phyloP scores from a whole-genome alignment of 2,329 filamentous ascomycete species.

The Paramyrothecium sp. region DNA sequence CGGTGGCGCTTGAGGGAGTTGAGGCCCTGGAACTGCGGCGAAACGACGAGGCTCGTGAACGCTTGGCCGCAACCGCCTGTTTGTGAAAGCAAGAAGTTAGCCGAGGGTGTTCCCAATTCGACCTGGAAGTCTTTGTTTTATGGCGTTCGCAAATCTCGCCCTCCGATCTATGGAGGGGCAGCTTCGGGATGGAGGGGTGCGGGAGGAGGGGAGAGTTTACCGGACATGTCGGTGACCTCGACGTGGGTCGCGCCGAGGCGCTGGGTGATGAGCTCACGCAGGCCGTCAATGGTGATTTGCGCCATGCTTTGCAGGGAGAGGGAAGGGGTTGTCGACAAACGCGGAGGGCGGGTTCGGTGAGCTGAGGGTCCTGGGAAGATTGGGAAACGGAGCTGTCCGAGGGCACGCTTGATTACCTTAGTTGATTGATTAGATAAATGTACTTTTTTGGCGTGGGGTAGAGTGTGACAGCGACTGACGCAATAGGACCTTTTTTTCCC shows the following conservation, averaged over 20 bases:
- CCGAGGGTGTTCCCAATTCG: background rate
- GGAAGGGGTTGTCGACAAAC: too few relatives aligned
- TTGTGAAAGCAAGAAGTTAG: conserved; percentile 7
- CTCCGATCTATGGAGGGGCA: conserved; percentile 6
- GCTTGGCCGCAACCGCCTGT: conserved; percentile 61
- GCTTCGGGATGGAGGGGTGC: conserved; percentile 4
- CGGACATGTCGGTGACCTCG: conserved; percentile 88
- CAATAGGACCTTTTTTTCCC: background rate
- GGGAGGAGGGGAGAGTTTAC: conserved; percentile 46
- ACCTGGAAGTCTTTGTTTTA: background rate
- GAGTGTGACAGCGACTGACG: background rate
- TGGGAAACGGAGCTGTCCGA: too few relatives aligned
- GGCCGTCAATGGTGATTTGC: conserved; percentile 69
- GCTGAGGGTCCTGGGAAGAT: too few relatives aligned
- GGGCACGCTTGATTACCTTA: too few relatives aligned
- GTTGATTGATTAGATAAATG: background rate
- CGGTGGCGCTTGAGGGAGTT: conserved; percentile 81
- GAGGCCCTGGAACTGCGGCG: conserved; percentile 67
- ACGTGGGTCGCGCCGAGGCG: conserved; percentile 75
- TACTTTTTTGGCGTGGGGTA: background rate
- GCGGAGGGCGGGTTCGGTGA: too few relatives aligned
- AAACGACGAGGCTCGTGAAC: conserved; percentile 60
- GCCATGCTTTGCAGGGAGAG: conserved; percentile 36
- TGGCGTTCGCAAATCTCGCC: background rate
- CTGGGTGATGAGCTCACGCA: conserved; percentile 67